A percentile compares a stretch with the other conserved stretches of the same genome.
Conservation (phyloP, 345 rosid genomes). For the Ceriops tagal region DNA sequence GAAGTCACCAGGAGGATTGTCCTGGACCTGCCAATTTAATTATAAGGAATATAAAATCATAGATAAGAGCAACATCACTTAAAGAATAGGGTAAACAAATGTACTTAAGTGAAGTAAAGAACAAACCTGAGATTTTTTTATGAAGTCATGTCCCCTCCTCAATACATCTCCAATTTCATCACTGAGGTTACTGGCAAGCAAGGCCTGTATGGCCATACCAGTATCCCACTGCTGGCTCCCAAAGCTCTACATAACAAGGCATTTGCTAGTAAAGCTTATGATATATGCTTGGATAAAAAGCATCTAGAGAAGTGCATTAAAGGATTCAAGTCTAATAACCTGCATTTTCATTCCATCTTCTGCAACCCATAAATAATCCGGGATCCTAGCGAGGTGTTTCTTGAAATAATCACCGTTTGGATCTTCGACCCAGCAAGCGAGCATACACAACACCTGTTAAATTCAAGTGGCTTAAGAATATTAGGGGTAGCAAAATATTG, state of each 20-base stretch:
- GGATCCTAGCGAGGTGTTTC: conserved; percentile 71
- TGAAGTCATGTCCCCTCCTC: conserved; percentile 63
- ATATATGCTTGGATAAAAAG: neutral
- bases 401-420: conserved; percentile 50
- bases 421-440: conserved; percentile 44
- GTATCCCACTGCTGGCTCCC: conserved; percentile 88
- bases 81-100: neutral
- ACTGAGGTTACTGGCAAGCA: conserved; percentile 53
- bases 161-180: conserved; percentile 56
- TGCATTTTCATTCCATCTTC: conserved; percentile 98
- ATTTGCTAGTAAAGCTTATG: no score
- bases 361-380: conserved; percentile 83
- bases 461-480: neutral
- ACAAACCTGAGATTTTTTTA: conserved; percentile 72
- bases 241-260: conserved; percentile 43
- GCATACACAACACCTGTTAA: conserved; percentile 31
- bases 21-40: conserved; percentile 35
- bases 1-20: conserved; percentile 58
- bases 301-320: neutral
- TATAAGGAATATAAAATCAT: conserved; percentile 7
- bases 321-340: conserved; percentile 21
- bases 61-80: neutral
- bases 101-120: neutral
- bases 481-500: no score
- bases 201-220: conserved; percentile 66